Base-by-base conservation (phyloP, 2,329 filamentous ascomycete genomes). In the Neophaeococcomyces aloes region DNA sequence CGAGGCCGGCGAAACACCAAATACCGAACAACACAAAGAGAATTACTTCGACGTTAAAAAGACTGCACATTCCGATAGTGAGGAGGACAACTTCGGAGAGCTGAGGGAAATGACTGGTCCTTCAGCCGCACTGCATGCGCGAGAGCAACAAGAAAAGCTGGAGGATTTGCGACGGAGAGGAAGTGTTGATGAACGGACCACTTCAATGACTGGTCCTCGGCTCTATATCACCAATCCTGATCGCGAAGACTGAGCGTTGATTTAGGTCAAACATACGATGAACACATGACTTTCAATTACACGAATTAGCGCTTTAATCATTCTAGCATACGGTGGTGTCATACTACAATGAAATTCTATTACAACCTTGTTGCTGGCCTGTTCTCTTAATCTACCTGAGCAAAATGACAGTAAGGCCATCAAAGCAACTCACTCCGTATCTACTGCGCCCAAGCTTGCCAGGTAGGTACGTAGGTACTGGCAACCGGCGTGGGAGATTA, bases 81-180 rank as follows among this genome's bases (percentile, higher is more conserved):
- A 76, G 48, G 67, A 71, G 32, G 68, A 73, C 46, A 67, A 65
- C 42, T 78, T 78, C 56, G 75, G 74, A 19, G 65, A 66, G 4
- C 57, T 76, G 29, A 70, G 69, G 15, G 67, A 71, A 25, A 68
- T 79, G 59, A 58, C 65, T 52, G 61, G 64, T 44, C 62, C 68
- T 1, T 65, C 53, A 49, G 60, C 65, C 8, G 63, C 60, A 17
- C 64, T 56, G 29, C 48, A 58, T 2, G 63, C 64, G 10, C 53
- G 59, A 27, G 56, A 63, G 18, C 65, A 67, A 43, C 60, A 59
- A 19, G 64, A 63, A 32, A 65, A 59, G 45, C 60, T 62, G 7
- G 66, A 68, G 14, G 67, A 69, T 43, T 53, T 70, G 46, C 59
- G 64, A 50, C 61, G 67, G 40, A 59, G 67, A 45, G 67, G 67